phyloP scores from a whole-genome alignment of 306 rosid genomes.

The Sophora flavescens region DNA sequence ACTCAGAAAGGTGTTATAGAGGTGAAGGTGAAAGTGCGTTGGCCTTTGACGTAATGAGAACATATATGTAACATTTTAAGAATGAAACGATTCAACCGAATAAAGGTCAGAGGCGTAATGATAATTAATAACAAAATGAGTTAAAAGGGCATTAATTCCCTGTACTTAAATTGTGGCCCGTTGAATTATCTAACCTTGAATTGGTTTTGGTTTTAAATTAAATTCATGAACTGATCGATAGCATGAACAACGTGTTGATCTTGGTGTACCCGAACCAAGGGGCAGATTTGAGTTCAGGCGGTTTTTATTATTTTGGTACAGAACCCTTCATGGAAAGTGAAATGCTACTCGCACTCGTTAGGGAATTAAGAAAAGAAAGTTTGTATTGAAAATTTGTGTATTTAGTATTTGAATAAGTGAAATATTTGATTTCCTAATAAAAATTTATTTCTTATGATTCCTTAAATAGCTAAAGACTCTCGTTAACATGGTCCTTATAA shows the following conservation, averaged over 20 bases:
- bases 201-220: not conserved
- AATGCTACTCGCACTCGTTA: too few species aligned
- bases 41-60: constrained; percentile 11
- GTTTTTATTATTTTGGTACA: constrained; percentile 26
- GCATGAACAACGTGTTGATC: constrained; percentile 42
- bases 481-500: too few species aligned
- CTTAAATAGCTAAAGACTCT: too few species aligned
- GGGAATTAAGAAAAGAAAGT: too few species aligned
- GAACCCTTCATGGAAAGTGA: too few species aligned
- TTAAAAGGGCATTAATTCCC: not conserved
- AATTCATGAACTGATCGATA: not conserved
- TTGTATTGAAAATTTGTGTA: too few species aligned
- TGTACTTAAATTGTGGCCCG: constrained; percentile 39
- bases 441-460: too few species aligned
- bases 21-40: constrained; percentile 15
- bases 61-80: not conserved
- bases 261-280: constrained; percentile 31
- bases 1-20: not conserved
- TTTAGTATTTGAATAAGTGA: too few species aligned
- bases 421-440: too few species aligned
- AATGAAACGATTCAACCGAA: constrained; percentile 19
- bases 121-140: not conserved
- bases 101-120: constrained; percentile 9
- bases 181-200: not conserved
- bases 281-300: constrained; percentile 36